A percentile compares a stretch with the other conserved stretches of the same genome.
Evolutionary conservation across 805 yeast species (phyloP).

Genomic region (Lipomyces kockii): DNA sequence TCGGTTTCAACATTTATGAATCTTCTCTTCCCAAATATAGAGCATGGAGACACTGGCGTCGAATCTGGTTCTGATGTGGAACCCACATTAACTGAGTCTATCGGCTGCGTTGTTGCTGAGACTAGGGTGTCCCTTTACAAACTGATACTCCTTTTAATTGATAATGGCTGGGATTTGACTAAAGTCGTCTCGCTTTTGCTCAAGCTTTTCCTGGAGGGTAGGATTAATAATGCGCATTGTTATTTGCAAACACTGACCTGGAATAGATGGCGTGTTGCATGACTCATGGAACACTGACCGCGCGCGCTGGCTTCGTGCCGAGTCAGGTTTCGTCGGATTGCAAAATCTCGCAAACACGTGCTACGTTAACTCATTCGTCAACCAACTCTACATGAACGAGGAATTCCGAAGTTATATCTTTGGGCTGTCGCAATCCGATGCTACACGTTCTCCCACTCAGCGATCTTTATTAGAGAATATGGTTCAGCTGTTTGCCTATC

Average conservation of each 20-base stretch:
- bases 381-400: conserved; percentile 33
- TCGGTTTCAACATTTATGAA: conserved; percentile 3
- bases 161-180: neutral
- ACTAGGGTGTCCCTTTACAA: conserved; percentile 16
- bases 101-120: conserved; percentile 17
- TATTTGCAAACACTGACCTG: neutral
- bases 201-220: conserved; percentile 18
- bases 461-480: conserved; percentile 15
- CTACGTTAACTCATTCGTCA: conserved; percentile 31
- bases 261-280: conserved; percentile 12
- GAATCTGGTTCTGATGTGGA: neutral
- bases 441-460: neutral
- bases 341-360: conserved; percentile 34
- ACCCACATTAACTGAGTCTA: neutral
- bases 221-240: neutral
- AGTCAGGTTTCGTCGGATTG: conserved; percentile 28
- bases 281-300: conserved; percentile 31
- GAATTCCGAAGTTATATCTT: conserved; percentile 24
- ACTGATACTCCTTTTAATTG: conserved; percentile 10
- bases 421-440: conserved; percentile 5
- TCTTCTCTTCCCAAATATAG: conserved; percentile 17
- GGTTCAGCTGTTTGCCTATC: conserved; percentile 24
- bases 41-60: neutral
- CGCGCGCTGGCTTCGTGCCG: conserved; percentile 26
- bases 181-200: conserved; percentile 7